phyloP scores from a whole-genome alignment of 108 stramenopile species.

The Pseudonitzschia multistriata region DNA sequence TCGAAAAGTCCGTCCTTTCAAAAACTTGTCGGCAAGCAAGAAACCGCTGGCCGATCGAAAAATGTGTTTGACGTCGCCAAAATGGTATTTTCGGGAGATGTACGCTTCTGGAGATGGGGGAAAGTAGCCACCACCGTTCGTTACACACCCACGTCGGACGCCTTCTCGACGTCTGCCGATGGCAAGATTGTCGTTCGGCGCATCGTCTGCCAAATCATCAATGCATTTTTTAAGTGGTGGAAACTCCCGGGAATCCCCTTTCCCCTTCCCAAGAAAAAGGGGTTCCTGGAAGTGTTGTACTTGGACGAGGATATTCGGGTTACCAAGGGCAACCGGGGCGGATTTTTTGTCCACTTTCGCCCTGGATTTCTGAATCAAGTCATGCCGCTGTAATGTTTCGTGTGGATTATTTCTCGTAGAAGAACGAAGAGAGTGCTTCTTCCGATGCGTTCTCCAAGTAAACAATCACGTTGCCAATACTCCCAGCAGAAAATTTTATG shows the following conservation, averaged over 20 bases:
- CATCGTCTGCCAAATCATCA: conserved; percentile 43
- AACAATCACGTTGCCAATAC: background rate
- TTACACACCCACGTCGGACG: conserved; percentile 20
- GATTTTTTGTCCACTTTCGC: conserved; percentile 54
- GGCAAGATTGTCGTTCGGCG: conserved; percentile 50
- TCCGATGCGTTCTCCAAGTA: background rate
- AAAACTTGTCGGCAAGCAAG: conserved; percentile 34
- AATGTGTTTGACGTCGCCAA: conserved; percentile 33
- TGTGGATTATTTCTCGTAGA: background rate
- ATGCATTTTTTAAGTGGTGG: conserved; percentile 42
- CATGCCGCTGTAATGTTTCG: conserved; percentile 1
- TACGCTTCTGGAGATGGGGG: conserved; percentile 19
- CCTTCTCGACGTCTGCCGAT: conserved; percentile 20
- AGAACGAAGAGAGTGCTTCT: background rate
- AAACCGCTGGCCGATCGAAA: conserved; percentile 24
- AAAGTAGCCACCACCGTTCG: conserved; percentile 18
- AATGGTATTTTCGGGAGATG: conserved; percentile 32
- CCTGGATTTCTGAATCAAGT: conserved; percentile 38
- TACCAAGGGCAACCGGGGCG: conserved; percentile 50
- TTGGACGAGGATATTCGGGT: conserved; percentile 55
- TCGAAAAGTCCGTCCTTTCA: conserved; percentile 38
- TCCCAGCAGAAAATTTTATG: too few relatives aligned
- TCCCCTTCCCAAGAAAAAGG: conserved; percentile 27
- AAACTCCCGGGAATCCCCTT: conserved; percentile 37
- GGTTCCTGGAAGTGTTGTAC: conserved; percentile 53